These are phyloP conservation scores for Herpetomonas tarakana DNA, from an alignment of 208 protist species.

Conservation along the genomic window DNA sequence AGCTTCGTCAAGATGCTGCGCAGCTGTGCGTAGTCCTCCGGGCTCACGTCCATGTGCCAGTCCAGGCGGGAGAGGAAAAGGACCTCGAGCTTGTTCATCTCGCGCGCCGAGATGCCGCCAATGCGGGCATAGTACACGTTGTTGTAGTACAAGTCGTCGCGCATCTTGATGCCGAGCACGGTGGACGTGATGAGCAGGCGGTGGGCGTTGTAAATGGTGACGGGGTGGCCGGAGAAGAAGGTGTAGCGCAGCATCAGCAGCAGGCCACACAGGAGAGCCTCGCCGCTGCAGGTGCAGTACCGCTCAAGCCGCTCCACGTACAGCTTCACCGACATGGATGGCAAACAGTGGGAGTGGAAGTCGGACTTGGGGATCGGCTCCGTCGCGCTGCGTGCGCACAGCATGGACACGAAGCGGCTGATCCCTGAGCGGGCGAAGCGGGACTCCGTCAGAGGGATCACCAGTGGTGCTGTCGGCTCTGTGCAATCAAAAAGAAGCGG, in stretches of 20 bases:
- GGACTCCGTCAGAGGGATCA: slow-evolving; percentile 17
- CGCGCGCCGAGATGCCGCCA: slow-evolving; percentile 76
- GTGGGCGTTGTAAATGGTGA: slow-evolving; percentile 92
- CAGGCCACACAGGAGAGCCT: slow-evolving; percentile 88
- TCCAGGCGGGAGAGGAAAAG: slow-evolving; percentile 73
- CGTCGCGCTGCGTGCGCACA: slow-evolving; percentile 53
- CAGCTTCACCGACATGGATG: slow-evolving; percentile 65
- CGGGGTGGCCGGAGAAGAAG: slow-evolving; percentile 55
- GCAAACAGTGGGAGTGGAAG: slow-evolving; percentile 78
- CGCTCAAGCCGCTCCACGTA: slow-evolving; percentile 86
- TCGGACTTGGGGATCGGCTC: slow-evolving; percentile 58
- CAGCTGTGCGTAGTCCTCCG: slow-evolving; percentile 50
- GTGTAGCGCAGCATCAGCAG: slow-evolving; percentile 88
- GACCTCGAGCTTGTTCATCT: slow-evolving; percentile 93
- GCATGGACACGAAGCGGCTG: slow-evolving; percentile 50
- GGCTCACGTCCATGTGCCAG: slow-evolving; percentile 75
- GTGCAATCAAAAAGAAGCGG: not conserved
- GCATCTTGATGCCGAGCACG: slow-evolving; percentile 91
- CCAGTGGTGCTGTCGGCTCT: not conserved
- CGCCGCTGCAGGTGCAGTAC: slow-evolving; percentile 74
- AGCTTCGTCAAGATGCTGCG: slow-evolving; percentile 31
- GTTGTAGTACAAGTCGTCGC: slow-evolving; percentile 92
- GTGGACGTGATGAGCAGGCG: slow-evolving; percentile 88
- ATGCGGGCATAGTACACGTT: slow-evolving; percentile 93
- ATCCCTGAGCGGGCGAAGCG: slow-evolving; percentile 34